Evolutionary conservation across 345 rosid genomes (phyloP).

Genomic region (Xanthoceras sorbifolium): DNA sequence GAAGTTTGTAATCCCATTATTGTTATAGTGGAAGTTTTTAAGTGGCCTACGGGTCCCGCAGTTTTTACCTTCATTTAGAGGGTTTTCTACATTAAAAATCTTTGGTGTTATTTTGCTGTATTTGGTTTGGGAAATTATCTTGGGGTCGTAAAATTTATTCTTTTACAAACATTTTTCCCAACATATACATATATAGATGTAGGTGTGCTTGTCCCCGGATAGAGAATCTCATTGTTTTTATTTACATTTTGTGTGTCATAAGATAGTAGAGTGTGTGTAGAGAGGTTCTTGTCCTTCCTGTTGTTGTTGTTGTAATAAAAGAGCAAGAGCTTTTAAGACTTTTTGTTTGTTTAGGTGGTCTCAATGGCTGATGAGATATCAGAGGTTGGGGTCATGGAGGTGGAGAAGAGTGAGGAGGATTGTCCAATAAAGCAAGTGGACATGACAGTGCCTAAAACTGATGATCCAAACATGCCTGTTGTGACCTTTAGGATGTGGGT

Average conservation of each 20-base stretch:
- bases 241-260: neutral
- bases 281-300: too few relatives aligned
- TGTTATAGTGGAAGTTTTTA: too few relatives aligned
- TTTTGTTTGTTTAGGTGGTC: too few relatives aligned
- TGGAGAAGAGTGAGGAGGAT: slow-evolving; percentile 24
- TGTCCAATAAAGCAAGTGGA: slow-evolving; percentile 67
- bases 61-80: too few relatives aligned
- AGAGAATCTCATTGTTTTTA: neutral
- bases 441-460: slow-evolving; percentile 80
- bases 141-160: too few relatives aligned
- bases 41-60: too few relatives aligned
- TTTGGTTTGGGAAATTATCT: too few relatives aligned
- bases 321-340: neutral
- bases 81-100: too few relatives aligned
- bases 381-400: slow-evolving; percentile 34
- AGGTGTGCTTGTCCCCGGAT: neutral
- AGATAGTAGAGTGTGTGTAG: neutral
- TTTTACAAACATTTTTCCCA: too few relatives aligned
- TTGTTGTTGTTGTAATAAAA: neutral
- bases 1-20: too few relatives aligned
- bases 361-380: slow-evolving; percentile 26
- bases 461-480: slow-evolving; percentile 63
- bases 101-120: too few relatives aligned
- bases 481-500: slow-evolving; percentile 86
- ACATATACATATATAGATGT: neutral